Percentiles rank a stretch among this genome's conserved stretches.
Evolutionary conservation across 2,329 filamentous ascomycete species (phyloP).

Genomic region (Diaporthe australafricana): DNA sequence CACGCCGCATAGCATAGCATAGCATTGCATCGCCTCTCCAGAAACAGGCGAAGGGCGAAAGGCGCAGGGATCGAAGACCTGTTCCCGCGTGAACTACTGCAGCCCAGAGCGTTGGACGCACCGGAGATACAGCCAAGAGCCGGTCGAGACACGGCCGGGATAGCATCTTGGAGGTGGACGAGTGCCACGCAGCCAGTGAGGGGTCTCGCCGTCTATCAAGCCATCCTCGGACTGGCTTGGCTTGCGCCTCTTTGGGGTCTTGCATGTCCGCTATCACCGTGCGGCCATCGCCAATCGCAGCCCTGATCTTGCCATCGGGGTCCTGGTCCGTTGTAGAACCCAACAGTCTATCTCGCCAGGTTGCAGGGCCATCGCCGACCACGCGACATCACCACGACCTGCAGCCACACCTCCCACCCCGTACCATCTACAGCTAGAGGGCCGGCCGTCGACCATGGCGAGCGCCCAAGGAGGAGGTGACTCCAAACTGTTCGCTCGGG

Average conservation of each 20-base stretch:
- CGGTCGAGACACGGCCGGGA: conserved; percentile 19
- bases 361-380: conserved; percentile 21
- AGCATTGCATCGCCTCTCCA: not conserved
- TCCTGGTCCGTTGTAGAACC: conserved; percentile 29
- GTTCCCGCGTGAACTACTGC: conserved; percentile 29
- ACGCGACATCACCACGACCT: conserved; percentile 33
- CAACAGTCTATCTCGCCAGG: conserved; percentile 22
- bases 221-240: conserved; percentile 31
- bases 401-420: conserved; percentile 32
- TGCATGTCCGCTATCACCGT: conserved; percentile 25
- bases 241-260: conserved; percentile 11
- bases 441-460: conserved; percentile 59
- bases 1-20: conserved; percentile 1
- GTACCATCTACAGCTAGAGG: conserved; percentile 26
- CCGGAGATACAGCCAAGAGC: conserved; percentile 11
- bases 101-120: conserved; percentile 11
- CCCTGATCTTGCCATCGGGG: conserved; percentile 27
- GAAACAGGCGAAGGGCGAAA: not conserved
- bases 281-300: conserved; percentile 31
- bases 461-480: conserved; percentile 79
- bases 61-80: conserved; percentile 2
- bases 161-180: conserved; percentile 24
- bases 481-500: conserved; percentile 99
- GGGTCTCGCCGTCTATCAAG: conserved; percentile 14
- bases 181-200: conserved; percentile 25